Conservation (phyloP, 2,329 filamentous ascomycete genomes). For the Bipolaris oryzae region DNA sequence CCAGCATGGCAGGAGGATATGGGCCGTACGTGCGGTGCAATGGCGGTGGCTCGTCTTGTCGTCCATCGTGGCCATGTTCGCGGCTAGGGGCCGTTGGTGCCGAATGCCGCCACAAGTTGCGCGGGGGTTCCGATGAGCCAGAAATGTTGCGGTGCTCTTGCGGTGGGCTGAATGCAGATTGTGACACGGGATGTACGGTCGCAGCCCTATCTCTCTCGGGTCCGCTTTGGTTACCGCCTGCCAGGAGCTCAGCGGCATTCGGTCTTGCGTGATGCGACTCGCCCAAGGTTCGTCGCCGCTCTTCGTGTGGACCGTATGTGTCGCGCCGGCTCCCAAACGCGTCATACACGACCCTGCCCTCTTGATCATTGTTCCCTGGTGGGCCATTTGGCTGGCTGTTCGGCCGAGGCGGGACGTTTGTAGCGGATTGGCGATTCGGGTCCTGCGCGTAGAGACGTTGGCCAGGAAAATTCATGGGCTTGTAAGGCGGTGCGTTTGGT, state of each 20-base stretch:
- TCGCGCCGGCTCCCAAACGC: conserved; percentile 32
- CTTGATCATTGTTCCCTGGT: conserved; percentile 32
- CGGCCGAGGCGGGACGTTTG: conserved; percentile 45
- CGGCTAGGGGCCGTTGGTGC: conserved; percentile 31
- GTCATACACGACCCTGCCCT: conserved; percentile 32
- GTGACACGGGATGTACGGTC: conserved; percentile 49
- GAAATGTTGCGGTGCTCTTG: conserved; percentile 30
- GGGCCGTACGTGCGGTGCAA: conserved; percentile 41
- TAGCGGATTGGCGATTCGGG: conserved; percentile 29
- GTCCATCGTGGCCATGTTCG: conserved; percentile 32
- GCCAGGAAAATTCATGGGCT: conserved; percentile 37
- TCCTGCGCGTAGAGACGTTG: conserved; percentile 45
- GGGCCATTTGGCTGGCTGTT: conserved; percentile 49
- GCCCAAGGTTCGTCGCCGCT: conserved; percentile 44
- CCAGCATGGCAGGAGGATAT: conserved; percentile 34
- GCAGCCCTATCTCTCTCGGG: conserved; percentile 43
- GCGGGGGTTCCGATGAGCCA: conserved; percentile 29
- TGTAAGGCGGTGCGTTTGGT: conserved; percentile 42
- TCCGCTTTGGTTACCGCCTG: conserved; percentile 24
- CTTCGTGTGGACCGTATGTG: conserved; percentile 38
- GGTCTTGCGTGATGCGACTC: conserved; percentile 45
- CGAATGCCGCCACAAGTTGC: conserved; percentile 41
- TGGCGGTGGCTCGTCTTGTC: conserved; percentile 39
- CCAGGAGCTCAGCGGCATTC: conserved; percentile 41
- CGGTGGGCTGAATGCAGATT: conserved; percentile 48